These are phyloP conservation scores for Atkinsonella hypoxylon DNA, from an alignment of 2,329 filamentous ascomycete genomes.

Conservation along the genomic window DNA sequence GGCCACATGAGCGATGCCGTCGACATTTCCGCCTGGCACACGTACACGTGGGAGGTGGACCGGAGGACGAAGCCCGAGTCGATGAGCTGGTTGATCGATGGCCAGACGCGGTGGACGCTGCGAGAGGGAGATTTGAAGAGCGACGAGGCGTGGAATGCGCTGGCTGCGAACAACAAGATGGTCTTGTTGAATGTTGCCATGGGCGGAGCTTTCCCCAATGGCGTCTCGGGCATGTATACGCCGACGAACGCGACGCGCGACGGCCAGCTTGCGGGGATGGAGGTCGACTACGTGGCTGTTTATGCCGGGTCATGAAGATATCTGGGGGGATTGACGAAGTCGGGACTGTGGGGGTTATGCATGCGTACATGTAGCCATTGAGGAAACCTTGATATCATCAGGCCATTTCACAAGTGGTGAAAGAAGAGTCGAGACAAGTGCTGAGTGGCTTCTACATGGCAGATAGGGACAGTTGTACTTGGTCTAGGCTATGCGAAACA, in stretches of 20 bases:
- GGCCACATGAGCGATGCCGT: slow-evolving; percentile 10
- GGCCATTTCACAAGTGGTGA: too few relatives aligned
- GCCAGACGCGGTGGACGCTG: slow-evolving; percentile 15
- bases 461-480: too few relatives aligned
- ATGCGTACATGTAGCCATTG: too few relatives aligned
- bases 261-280: slow-evolving; percentile 21
- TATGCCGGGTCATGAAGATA: slow-evolving; percentile 9
- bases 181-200: slow-evolving; percentile 29
- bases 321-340: background rate
- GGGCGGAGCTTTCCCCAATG: slow-evolving; percentile 25
- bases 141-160: slow-evolving; percentile 17
- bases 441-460: too few relatives aligned
- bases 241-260: slow-evolving; percentile 22
- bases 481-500: too few relatives aligned
- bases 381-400: too few relatives aligned
- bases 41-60: slow-evolving; percentile 22
- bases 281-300: slow-evolving; percentile 28
- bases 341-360: too few relatives aligned
- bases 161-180: slow-evolving; percentile 21
- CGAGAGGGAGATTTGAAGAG: slow-evolving; percentile 16
- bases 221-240: slow-evolving; percentile 18
- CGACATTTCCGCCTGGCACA: slow-evolving; percentile 21
- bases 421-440: too few relatives aligned
- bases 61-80: slow-evolving; percentile 15
- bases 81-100: slow-evolving; percentile 25